Evolutionary conservation across 2,329 filamentous ascomycete genomes (phyloP).

Genomic region (Nemania sp.): DNA sequence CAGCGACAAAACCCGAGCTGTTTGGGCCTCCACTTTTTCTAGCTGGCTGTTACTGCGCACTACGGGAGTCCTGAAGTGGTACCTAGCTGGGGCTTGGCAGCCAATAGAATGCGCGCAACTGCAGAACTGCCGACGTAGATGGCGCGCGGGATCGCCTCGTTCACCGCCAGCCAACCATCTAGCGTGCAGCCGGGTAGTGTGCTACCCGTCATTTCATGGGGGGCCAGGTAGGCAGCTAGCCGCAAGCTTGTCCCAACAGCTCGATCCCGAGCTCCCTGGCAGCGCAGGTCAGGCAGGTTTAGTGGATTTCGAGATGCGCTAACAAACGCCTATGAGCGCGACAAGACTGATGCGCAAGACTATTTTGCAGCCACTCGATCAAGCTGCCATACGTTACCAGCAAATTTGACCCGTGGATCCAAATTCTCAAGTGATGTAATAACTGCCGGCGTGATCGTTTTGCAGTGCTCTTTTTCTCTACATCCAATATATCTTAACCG

Average conservation of each 20-base stretch:
- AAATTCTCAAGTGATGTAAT: constrained; percentile 11
- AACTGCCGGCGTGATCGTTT: not conserved
- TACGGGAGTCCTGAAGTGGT: no score
- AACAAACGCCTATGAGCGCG: not conserved
- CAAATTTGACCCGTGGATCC: not conserved
- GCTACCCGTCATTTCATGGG: not conserved
- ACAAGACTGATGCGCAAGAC: not conserved
- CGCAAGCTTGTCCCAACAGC: not conserved
- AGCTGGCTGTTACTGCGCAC: not conserved
- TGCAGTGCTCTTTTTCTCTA: not conserved
- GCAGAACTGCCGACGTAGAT: constrained; percentile 9
- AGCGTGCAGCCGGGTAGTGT: not conserved
- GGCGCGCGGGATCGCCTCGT: constrained; percentile 11
- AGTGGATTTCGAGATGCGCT: not conserved
- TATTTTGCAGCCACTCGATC: not conserved
- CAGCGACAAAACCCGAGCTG: constrained; percentile 5
- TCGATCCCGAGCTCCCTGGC: no score
- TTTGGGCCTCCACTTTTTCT: not conserved
- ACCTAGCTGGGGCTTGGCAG: not conserved
- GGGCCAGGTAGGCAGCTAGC: not conserved
- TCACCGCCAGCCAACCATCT: not conserved
- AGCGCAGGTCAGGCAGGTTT: no score
- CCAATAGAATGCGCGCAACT: not conserved
- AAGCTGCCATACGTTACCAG: not conserved
- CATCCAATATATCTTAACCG: no score